Conservation (phyloP, 1,139 yeast genomes). For the Tardiomyces blankii region DNA sequence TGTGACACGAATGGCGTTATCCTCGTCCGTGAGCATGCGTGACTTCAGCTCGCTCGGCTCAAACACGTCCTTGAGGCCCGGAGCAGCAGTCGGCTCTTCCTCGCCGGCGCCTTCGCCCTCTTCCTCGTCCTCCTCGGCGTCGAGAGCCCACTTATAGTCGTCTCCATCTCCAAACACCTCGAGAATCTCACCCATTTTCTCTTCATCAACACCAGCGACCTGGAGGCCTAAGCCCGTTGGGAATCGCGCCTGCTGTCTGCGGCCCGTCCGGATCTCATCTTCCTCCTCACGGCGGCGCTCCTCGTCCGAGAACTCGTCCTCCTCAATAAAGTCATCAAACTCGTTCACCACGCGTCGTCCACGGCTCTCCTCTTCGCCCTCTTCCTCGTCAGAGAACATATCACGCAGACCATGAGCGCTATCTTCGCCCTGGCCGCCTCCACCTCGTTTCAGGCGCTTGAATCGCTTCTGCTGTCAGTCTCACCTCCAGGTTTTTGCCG, state of each 20-base stretch:
- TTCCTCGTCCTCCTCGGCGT: slow-evolving; percentile 62
- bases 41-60: slow-evolving; percentile 90
- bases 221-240: slow-evolving; percentile 38
- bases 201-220: slow-evolving; percentile 76
- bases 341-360: slow-evolving; percentile 38
- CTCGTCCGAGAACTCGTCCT: slow-evolving; percentile 90
- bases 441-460: slow-evolving; percentile 68
- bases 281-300: slow-evolving; percentile 31
- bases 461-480: slow-evolving; percentile 33
- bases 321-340: slow-evolving; percentile 94
- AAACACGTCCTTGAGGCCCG: slow-evolving; percentile 72
- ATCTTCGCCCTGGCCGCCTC: slow-evolving; percentile 19
- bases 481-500: slow-evolving; percentile 20
- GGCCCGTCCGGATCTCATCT: slow-evolving; percentile 14
- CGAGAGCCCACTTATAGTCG: slow-evolving; percentile 97
- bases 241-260: slow-evolving; percentile 23
- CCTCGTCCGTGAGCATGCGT: slow-evolving; percentile 85
- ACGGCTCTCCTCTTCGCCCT: slow-evolving; percentile 34
- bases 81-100: slow-evolving; percentile 39
- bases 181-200: slow-evolving; percentile 81
- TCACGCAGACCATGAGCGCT: slow-evolving; percentile 45
- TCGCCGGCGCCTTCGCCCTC: slow-evolving; percentile 29
- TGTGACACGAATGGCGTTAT: slow-evolving; percentile 72
- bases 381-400: slow-evolving; percentile 81
- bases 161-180: slow-evolving; percentile 97